These are phyloP conservation scores for Aspergillus pseudonomiae DNA, from an alignment of 2,329 filamentous ascomycete genomes.

Conservation along the genomic window DNA sequence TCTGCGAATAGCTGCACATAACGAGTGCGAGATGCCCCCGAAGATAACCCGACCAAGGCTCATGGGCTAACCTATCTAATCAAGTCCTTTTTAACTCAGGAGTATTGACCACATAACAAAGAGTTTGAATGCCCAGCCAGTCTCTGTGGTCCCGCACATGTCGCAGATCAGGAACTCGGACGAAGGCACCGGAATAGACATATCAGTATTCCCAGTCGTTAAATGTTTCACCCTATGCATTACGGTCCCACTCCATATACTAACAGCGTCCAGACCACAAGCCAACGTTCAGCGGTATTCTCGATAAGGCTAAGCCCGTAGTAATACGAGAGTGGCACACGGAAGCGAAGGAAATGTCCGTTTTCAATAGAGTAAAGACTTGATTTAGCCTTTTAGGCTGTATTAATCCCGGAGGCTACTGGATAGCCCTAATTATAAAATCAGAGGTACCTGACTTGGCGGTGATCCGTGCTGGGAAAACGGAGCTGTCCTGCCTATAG, in stretches of 20 bases:
- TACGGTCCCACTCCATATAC: conserved; percentile 9
- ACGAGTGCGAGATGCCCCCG: neutral
- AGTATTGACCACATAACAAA: neutral
- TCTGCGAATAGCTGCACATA: neutral
- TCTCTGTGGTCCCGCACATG: neutral
- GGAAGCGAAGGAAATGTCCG: neutral
- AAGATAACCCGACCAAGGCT: neutral
- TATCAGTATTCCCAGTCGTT: neutral
- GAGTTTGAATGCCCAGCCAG: neutral
- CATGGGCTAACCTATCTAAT: neutral
- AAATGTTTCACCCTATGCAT: conserved; percentile 15
- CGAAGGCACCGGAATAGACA: conserved; percentile 2
- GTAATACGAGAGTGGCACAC: neutral
- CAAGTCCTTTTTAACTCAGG: neutral
- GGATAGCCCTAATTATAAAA: conserved; percentile 1
- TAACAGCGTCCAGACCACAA: conserved; percentile 4
- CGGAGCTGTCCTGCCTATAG: neutral
- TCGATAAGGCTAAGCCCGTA: neutral
- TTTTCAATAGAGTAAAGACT: neutral
- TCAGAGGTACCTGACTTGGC: neutral
- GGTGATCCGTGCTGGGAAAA: conserved; percentile 6
- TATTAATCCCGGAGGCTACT: neutral
- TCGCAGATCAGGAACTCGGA: neutral
- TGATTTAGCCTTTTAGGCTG: neutral
- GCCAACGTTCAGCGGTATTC: neutral